Evolutionary conservation across 352 stramenopile species (phyloP).

Genomic region (Pythium folliculosum): DNA sequence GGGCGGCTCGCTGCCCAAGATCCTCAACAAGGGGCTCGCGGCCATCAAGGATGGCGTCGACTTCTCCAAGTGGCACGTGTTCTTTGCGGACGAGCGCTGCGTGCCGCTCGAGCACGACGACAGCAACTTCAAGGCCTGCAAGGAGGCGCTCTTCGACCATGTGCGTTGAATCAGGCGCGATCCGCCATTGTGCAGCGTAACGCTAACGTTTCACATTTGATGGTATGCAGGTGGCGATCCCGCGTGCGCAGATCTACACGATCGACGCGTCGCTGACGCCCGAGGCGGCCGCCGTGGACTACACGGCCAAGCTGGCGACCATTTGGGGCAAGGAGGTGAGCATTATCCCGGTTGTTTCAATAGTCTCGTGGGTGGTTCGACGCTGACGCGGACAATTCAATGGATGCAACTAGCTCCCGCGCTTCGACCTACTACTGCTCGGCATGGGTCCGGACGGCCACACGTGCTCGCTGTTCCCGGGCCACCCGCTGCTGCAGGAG

Average conservation of each 20-base stretch:
- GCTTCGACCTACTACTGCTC: constrained; percentile 95
- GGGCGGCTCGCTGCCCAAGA: constrained; percentile 86
- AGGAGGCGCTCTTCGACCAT: constrained; percentile 87
- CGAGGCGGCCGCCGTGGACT: constrained; percentile 64
- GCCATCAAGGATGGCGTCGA: constrained; percentile 83
- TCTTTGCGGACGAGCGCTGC: constrained; percentile 97
- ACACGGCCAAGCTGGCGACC: constrained; percentile 66
- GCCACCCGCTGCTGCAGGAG: constrained; percentile 92
- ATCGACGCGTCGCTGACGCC: constrained; percentile 86
- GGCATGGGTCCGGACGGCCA: constrained; percentile 98
- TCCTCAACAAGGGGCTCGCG: constrained; percentile 80
- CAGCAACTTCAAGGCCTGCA: constrained; percentile 95
- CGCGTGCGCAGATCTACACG: constrained; percentile 86
- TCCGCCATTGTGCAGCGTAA: no score
- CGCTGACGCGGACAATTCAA: not conserved
- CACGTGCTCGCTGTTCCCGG: constrained; percentile 98
- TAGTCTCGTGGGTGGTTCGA: no score
- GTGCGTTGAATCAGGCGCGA: constrained; percentile 32
- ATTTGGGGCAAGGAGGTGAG: constrained; percentile 65
- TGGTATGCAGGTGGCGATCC: constrained; percentile 58
- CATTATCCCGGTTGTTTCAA: not conserved
- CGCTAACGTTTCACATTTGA: not conserved
- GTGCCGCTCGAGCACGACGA: constrained; percentile 91
- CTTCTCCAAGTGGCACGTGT: constrained; percentile 97
- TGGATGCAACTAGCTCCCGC: constrained; percentile 51